These are phyloP conservation scores for Graphium sp. DNA, from an alignment of 2,329 filamentous ascomycete genomes.

Conservation along the genomic window DNA sequence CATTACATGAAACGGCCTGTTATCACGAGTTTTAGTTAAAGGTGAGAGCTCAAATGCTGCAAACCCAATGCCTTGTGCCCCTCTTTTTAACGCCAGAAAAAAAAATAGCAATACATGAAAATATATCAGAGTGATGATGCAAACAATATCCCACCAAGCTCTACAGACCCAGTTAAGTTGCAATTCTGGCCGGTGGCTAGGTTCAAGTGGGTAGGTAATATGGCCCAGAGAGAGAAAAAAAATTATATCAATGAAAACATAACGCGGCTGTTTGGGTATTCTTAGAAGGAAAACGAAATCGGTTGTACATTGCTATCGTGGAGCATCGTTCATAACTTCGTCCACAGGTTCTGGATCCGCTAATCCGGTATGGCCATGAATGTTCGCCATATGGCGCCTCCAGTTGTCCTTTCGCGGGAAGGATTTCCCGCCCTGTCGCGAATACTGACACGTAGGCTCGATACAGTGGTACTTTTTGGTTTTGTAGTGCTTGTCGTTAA, in stretches of 20 bases:
- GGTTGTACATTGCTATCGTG: slow-evolving; percentile 1
- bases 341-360: slow-evolving; percentile 8
- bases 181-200: too few species aligned
- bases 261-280: neutral
- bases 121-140: neutral
- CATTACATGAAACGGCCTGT: too few species aligned
- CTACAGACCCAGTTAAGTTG: too few species aligned
- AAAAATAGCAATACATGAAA: neutral
- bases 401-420: slow-evolving; percentile 48
- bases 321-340: slow-evolving; percentile 8
- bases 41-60: neutral
- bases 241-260: slow-evolving; percentile 1
- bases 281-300: neutral
- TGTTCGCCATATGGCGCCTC: slow-evolving; percentile 45
- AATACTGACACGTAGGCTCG: slow-evolving; percentile 35
- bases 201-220: slow-evolving; percentile 2
- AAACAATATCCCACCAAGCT: neutral
- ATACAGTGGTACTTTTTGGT: slow-evolving; percentile 43
- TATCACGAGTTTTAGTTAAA: too few species aligned
- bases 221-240: neutral
- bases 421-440: slow-evolving; percentile 35
- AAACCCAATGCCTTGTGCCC: neutral
- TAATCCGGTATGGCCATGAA: slow-evolving; percentile 21
- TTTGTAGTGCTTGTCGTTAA: slow-evolving; percentile 45
- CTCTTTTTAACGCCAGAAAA: neutral